A percentile compares a stretch with the other conserved stretches of the same genome.
Evolutionary conservation across 305 asterid genomes (phyloP).

Genomic region (Rubia peregrina): DNA sequence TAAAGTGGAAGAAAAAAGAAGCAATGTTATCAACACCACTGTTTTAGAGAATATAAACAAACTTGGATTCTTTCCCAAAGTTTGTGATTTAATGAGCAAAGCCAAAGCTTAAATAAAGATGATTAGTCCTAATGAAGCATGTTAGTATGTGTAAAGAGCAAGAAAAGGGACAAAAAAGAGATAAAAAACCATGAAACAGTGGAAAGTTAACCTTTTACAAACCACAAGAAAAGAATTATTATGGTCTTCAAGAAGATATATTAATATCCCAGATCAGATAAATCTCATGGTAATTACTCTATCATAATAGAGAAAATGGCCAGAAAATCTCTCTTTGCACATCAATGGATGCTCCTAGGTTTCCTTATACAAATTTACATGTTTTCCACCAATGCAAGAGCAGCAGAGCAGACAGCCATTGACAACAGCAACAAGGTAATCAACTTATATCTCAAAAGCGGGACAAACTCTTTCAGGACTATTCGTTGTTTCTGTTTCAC

Average conservation of each 20-base stretch:
- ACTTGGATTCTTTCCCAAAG: neutral
- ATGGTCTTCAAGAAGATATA: neutral
- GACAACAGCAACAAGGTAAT: conserved; percentile 2
- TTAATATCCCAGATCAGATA: neutral
- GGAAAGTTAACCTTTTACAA: conserved; percentile 7
- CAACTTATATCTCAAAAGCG: too few relatives aligned
- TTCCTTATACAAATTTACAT: conserved; percentile 13
- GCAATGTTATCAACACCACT: neutral
- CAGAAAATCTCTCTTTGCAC: neutral
- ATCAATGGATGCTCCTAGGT: conserved; percentile 16
- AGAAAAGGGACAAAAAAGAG: conserved; percentile 7
- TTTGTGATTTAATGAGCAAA: neutral
- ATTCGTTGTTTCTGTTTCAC: too few relatives aligned
- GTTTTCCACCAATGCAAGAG: conserved; percentile 13
- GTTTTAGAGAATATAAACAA: neutral
- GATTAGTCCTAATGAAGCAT: conserved; percentile 12
- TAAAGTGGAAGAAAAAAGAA: neutral
- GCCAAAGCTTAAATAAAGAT: neutral
- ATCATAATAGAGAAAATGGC: neutral
- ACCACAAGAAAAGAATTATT: conserved; percentile 19
- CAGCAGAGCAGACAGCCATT: conserved; percentile 4
- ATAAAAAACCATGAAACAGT: neutral
- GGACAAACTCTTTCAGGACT: too few relatives aligned
- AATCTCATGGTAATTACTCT: too few relatives aligned
- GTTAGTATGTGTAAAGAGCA: conserved; percentile 13